Evolutionary conservation across 2,329 filamentous ascomycete species (phyloP).

Genomic region (Dothistroma septosporum): DNA sequence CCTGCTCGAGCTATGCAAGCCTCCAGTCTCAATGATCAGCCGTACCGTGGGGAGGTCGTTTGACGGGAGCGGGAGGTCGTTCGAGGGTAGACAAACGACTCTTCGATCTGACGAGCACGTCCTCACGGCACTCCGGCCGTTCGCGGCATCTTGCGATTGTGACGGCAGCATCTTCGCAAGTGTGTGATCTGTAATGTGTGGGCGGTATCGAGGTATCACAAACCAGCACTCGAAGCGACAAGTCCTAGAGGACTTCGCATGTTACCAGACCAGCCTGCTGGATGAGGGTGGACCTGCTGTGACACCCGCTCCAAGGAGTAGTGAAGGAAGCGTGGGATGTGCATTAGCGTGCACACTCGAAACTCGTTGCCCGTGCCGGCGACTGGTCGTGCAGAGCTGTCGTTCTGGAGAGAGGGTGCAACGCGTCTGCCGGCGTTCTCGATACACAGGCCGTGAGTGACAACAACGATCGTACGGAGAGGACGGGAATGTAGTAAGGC

Average conservation of each 20-base stretch:
- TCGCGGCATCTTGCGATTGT: background rate
- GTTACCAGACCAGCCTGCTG: background rate
- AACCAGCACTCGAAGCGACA: background rate
- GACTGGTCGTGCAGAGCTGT: background rate
- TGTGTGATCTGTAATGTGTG: background rate
- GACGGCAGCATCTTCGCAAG: background rate
- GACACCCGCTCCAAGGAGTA: background rate
- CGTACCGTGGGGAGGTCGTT: background rate
- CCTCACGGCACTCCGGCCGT: background rate
- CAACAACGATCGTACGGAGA: background rate
- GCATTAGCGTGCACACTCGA: background rate
- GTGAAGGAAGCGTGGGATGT: background rate
- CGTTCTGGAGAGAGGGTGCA: background rate
- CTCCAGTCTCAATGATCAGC: background rate
- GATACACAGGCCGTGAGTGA: background rate
- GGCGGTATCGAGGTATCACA: background rate
- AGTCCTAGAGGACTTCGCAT: background rate
- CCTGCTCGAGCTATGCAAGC: background rate
- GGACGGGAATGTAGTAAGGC: background rate
- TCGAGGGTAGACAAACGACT: no score
- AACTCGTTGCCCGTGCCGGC: background rate
- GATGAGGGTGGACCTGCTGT: background rate
- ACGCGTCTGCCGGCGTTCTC: background rate
- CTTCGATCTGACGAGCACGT: background rate
- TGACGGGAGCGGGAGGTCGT: background rate